Evolutionary conservation across 768 basidiomycete genomes (phyloP).

Genomic region (Russula griseocarnosa): DNA sequence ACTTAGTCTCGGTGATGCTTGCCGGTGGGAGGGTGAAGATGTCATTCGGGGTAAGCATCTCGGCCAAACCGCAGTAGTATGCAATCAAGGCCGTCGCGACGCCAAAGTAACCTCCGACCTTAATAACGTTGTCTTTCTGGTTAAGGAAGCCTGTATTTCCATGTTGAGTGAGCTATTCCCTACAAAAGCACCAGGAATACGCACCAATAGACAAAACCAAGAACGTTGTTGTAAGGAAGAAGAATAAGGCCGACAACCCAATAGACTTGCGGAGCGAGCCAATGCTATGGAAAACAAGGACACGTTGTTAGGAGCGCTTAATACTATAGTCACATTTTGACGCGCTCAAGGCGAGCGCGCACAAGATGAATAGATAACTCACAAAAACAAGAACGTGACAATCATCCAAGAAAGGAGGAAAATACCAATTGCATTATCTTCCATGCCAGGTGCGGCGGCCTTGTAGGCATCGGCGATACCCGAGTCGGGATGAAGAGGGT

Average conservation of each 20-base stretch:
- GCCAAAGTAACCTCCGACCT: constrained; percentile 42
- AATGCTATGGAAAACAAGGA: constrained; percentile 35
- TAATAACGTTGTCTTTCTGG: constrained; percentile 28
- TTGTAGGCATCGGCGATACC: constrained; percentile 57
- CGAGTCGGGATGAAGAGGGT: constrained; percentile 60
- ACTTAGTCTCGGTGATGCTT: background rate
- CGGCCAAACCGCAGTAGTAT: constrained; percentile 45
- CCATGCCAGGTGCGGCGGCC: constrained; percentile 33
- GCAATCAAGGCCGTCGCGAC: constrained; percentile 46
- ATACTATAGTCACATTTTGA: background rate
- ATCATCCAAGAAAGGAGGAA: constrained; percentile 73
- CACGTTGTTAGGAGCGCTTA: background rate
- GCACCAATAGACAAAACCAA: constrained; percentile 43
- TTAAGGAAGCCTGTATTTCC: background rate
- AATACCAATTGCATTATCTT: constrained; percentile 62
- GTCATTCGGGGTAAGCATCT: constrained; percentile 40
- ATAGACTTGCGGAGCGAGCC: constrained; percentile 50
- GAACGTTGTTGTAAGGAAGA: constrained; percentile 54
- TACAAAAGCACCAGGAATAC: constrained; percentile 25
- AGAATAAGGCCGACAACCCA: constrained; percentile 47
- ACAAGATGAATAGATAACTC: constrained; percentile 31
- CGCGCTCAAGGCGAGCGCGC: background rate
- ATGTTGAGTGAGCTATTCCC: constrained; percentile 19
- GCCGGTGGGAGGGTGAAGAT: constrained; percentile 42
- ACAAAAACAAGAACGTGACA: constrained; percentile 68